Evolutionary conservation across 2,329 filamentous ascomycete species (phyloP), one percentile per base, ranked within the genome.

Genomic region (Talaromyces rugulosus): DNA sequence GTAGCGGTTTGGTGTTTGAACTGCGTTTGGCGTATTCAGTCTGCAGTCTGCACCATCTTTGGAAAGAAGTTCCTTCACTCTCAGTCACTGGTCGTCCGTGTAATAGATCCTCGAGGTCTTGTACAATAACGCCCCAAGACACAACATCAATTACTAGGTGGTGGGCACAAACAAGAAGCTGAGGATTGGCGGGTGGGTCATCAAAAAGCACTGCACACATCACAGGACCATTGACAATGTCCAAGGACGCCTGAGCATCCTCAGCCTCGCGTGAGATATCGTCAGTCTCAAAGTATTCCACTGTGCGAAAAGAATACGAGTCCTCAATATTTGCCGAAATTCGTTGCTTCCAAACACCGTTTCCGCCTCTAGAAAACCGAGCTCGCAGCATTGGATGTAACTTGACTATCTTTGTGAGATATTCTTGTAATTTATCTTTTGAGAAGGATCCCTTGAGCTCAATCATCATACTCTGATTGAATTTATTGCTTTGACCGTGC

Each of bases 321-420:
- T 50, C 55, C 5, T 59, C 31, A 28, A 36, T 16, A 34, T 53
- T 30, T 18, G 34, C 34, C 11, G 56, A 53, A 33, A 66, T 61
- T 36, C 60, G 62, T 31, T 64, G 67, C 28, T 60, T 63, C 67
- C 68, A 69, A 18, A 64, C 57, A 27, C 64, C 64, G 33, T 64
- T 56, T 28, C 59, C 59, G 16, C 60, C 57, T 58, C 47, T 58
- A 27, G 62, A 58, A 58, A 69, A 69, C 2, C 67, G 63, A 47
- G 68, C 67, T n/a, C 66, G 68, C 5, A 69, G 60, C 67, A 69
- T 69, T 16, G 68, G 59, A 51, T 69, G 67, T 28, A 53, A 28
- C 12, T 58, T 63, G 14, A 69, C 63, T 14, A 69, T 42, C 9
- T 63, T 52, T 16, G 60, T 33, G 18, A 69, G 52, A 5, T 63